Percentiles rank a stretch among this genome's conserved stretches.
These are phyloP conservation scores for Spizellomyces punctatus DNA, from an alignment of 192 early-diverging fungal genomes.

Conservation along the genomic window DNA sequence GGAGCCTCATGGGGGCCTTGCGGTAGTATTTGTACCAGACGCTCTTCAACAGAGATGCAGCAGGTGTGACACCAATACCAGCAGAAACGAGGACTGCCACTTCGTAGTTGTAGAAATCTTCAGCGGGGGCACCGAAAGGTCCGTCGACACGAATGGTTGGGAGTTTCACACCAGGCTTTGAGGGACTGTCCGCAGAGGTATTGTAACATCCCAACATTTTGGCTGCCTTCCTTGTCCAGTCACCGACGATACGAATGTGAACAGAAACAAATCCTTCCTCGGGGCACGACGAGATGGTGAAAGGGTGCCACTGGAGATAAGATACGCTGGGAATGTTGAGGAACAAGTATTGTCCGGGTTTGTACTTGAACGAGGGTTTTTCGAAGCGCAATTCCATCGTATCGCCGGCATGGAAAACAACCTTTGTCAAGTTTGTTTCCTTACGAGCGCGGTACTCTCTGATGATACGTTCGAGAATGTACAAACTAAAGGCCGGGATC, in stretches of 20 bases:
- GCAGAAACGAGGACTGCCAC: constrained; percentile 70
- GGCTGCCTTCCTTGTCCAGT: constrained; percentile 69
- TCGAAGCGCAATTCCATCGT: constrained; percentile 72
- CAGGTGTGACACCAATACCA: constrained; percentile 84
- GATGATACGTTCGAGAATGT: constrained; percentile 67
- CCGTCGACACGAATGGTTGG: constrained; percentile 66
- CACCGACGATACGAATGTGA: constrained; percentile 76
- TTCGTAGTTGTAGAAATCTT: constrained; percentile 79
- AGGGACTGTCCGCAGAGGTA: not conserved
- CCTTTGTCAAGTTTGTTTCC: constrained; percentile 62
- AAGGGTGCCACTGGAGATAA: constrained; percentile 77
- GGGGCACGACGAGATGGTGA: constrained; percentile 79
- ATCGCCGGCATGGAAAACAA: constrained; percentile 75
- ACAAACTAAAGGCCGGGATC: constrained; percentile 49
- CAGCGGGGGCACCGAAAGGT: constrained; percentile 71
- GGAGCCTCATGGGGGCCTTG: constrained; percentile 44
- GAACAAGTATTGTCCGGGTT: constrained; percentile 79
- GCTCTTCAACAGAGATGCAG: constrained; percentile 73
- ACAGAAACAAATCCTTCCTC: constrained; percentile 78
- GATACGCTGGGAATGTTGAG: constrained; percentile 73
- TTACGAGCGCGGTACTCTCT: constrained; percentile 63
- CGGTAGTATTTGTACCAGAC: constrained; percentile 60
- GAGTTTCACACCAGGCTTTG: constrained; percentile 20
- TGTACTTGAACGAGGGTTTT: constrained; percentile 46
- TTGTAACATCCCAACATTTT: constrained; percentile 68